Evolutionary conservation across 495 filamentous ascomycete species (phyloP).

Genomic region (Trichoderma orchidacearum): DNA sequence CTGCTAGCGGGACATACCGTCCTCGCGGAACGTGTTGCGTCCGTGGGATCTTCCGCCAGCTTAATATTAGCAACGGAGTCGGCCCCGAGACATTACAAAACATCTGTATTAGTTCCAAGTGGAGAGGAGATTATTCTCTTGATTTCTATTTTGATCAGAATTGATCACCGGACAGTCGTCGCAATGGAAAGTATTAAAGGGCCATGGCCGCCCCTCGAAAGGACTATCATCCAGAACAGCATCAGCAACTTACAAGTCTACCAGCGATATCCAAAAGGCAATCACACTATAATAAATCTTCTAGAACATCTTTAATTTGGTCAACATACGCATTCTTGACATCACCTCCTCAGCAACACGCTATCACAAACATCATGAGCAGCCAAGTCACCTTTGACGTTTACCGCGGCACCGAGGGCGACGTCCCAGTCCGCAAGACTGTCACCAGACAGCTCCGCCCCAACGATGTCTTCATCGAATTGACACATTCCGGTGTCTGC

Average conservation of each 20-base stretch:
- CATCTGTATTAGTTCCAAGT: not conserved
- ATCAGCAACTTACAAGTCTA: not conserved
- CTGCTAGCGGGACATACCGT: not conserved
- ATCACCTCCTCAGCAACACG: too few relatives aligned
- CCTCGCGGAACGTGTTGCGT: not conserved
- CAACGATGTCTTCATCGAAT: slow-evolving; percentile 62
- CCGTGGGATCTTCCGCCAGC: not conserved
- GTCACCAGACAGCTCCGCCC: not conserved
- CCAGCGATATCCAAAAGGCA: too few relatives aligned
- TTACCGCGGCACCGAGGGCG: not conserved
- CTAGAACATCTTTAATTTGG: too few relatives aligned
- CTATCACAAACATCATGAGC: not conserved
- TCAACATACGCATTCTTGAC: too few relatives aligned
- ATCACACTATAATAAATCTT: too few relatives aligned
- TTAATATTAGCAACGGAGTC: not conserved
- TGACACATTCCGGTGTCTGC: slow-evolving; percentile 79
- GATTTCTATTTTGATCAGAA: too few relatives aligned
- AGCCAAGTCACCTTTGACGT: not conserved
- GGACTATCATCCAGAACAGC: not conserved
- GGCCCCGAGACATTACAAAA: not conserved
- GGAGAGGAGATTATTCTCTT: too few relatives aligned
- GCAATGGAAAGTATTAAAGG: not conserved
- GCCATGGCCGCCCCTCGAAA: not conserved
- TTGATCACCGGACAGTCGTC: not conserved
- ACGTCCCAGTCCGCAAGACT: not conserved